Percentiles rank a stretch among this genome's conserved stretches.
These are phyloP conservation scores for Podila clonocystis DNA, from an alignment of 192 early-diverging fungal species.

Conservation along the genomic window DNA sequence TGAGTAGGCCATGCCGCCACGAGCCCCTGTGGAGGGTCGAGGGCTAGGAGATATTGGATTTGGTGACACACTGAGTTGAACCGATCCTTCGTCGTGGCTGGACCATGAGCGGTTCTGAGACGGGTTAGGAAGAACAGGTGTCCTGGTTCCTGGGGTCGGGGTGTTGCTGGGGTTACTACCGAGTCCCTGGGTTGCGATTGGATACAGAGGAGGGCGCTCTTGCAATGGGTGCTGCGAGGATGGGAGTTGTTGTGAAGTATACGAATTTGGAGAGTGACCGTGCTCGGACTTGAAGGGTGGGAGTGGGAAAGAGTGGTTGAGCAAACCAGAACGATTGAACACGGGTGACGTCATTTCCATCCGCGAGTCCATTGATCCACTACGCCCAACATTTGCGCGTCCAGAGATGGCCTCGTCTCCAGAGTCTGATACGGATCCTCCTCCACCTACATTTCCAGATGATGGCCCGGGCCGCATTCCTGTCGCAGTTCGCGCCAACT, in stretches of 20 bases:
- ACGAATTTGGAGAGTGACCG: not conserved
- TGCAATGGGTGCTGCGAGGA: not conserved
- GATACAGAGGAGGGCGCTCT: constrained; percentile 17
- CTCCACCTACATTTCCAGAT: constrained; percentile 2
- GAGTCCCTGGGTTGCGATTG: constrained; percentile 11
- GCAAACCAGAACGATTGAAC: not conserved
- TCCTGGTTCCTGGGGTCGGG: not conserved
- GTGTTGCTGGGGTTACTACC: not conserved
- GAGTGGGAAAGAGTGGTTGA: not conserved
- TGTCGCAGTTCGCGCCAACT: not conserved
- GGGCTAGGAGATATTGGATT: not conserved
- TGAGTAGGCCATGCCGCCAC: not conserved
- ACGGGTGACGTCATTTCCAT: not conserved
- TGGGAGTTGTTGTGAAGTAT: not conserved
- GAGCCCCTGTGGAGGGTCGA: not conserved
- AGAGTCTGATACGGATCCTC: constrained; percentile 17
- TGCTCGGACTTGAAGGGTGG: not conserved
- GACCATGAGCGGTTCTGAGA: constrained; percentile 5
- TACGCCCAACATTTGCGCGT: not conserved
- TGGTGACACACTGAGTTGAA: not conserved
- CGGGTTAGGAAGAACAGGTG: not conserved
- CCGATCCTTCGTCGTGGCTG: not conserved
- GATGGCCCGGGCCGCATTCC: not conserved
- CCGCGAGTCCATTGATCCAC: not conserved
- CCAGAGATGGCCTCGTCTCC: constrained; percentile 11